Conservation (phyloP, 75 land plant genomes). For the Cupressus sempervirens region DNA sequence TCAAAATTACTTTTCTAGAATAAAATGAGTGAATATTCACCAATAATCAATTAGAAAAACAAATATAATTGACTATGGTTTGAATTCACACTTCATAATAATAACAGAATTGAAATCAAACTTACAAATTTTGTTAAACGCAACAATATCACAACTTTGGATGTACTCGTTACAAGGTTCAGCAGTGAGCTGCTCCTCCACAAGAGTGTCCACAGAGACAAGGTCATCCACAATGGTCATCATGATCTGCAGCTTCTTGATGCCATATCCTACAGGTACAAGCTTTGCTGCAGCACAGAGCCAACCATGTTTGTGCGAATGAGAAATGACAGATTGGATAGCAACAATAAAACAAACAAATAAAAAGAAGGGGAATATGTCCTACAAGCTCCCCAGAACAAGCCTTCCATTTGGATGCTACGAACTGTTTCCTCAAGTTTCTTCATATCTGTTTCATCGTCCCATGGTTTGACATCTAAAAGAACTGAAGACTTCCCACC, state of each 20-base stretch:
- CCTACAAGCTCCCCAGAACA: conserved; percentile 96
- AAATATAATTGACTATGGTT: background rate
- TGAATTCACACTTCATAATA: background rate
- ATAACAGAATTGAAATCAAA: background rate
- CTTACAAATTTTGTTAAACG: conserved; percentile 94
- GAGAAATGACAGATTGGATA: background rate
- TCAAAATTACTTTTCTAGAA: too few relatives aligned
- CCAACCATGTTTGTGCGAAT: background rate
- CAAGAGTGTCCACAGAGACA: conserved; percentile 80
- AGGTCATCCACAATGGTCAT: conserved; percentile 91
- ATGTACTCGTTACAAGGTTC: conserved; percentile 86
- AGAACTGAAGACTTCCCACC: conserved; percentile 94
- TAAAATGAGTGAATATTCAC: too few relatives aligned
- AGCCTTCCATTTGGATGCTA: conserved; percentile 65
- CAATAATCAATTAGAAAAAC: too few relatives aligned
- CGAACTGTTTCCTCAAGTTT: conserved; percentile 90
- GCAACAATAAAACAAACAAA: background rate
- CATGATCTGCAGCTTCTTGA: conserved; percentile 93
- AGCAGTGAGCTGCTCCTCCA: conserved; percentile 70
- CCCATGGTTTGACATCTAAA: conserved; percentile 97
- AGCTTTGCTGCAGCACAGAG: conserved; percentile 63
- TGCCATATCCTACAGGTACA: conserved; percentile 87
- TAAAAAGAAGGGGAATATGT: conserved; percentile 3
- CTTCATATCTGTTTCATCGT: conserved; percentile 97
- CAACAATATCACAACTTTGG: conserved; percentile 98